Evolutionary conservation across 164 flowering plant species (phyloP).

Genomic region (grape (Vitis vinifera)): ASM3070453v1 NC_081823.1:2608501-2609000

Average conservation of each 20-base stretch:
- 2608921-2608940: background rate
- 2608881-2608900: constrained; percentile 84
- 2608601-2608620: no score
- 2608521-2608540: no score
- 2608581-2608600: no score
- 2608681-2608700: background rate
- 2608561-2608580: no score
- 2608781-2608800: constrained; percentile 77
- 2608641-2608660: background rate
- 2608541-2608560: no score
- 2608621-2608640: no score
- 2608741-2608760: constrained; percentile 59
- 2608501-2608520: no score
- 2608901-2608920: constrained; percentile 38
- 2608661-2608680: background rate
- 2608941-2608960: background rate
- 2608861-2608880: constrained; percentile 93
- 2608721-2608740: background rate
- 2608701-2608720: background rate
- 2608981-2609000: constrained; percentile 97
- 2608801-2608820: constrained; percentile 70
- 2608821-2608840: constrained; percentile 80
- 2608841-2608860: constrained; percentile 90
- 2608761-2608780: constrained; percentile 65
- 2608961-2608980: constrained; percentile 54